Evolutionary conservation across 2,329 filamentous ascomycete species (phyloP).

Genomic region (Bertia moriformis): DNA sequence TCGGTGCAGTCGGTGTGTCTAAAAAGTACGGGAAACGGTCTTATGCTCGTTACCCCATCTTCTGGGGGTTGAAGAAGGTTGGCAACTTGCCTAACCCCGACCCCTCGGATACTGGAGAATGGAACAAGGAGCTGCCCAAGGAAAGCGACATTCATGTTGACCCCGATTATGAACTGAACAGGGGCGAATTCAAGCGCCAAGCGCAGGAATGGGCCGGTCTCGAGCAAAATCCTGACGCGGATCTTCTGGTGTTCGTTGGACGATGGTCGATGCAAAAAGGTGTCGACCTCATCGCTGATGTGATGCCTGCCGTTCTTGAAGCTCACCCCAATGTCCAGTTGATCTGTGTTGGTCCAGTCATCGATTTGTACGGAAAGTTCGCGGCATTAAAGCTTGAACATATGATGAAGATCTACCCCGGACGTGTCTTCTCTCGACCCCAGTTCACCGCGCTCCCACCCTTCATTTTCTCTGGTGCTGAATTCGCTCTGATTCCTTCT

Average conservation of each 20-base stretch:
- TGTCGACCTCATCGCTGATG: conserved; percentile 53
- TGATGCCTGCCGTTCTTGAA: conserved; percentile 48
- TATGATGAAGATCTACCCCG: conserved; percentile 52
- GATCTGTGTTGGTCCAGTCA: conserved; percentile 48
- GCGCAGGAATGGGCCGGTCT: conserved; percentile 56
- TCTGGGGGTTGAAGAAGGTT: conserved; percentile 51
- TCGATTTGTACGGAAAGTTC: conserved; percentile 55
- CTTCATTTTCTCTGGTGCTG: conserved; percentile 52
- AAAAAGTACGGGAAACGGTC: conserved; percentile 56
- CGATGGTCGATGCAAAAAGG: conserved; percentile 59
- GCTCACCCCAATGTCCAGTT: conserved; percentile 43
- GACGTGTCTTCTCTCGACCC: conserved; percentile 52
- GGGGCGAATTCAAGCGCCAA: conserved; percentile 38
- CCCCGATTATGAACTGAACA: conserved; percentile 32
- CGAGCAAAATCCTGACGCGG: conserved; percentile 42
- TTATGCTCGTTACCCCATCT: conserved; percentile 53
- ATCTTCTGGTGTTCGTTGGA: conserved; percentile 55
- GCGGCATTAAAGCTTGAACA: conserved; percentile 48
- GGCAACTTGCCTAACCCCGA: conserved; percentile 52
- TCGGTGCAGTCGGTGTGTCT: conserved; percentile 53
- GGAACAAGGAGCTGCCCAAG: conserved; percentile 35
- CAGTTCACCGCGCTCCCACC: conserved; percentile 54
- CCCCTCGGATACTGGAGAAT: conserved; percentile 47
- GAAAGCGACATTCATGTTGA: conserved; percentile 34
- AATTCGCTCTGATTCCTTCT: conserved; percentile 54